Base-by-base conservation (phyloP, 2,329 filamentous ascomycete species). In the Ceratocystis albifundus region DNA sequence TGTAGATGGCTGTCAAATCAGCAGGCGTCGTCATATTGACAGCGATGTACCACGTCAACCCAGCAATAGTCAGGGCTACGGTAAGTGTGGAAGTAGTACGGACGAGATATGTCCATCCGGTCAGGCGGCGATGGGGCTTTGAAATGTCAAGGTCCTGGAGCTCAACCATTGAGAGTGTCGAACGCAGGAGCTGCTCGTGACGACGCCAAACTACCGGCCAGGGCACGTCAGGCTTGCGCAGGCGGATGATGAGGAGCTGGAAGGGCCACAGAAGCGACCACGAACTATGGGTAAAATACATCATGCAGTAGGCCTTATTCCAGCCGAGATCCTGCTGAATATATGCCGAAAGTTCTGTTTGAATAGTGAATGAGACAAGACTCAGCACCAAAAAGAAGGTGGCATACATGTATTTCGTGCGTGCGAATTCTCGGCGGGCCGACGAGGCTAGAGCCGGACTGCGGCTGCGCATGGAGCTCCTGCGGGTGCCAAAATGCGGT, bases 261-360 rank as follows among this genome's bases (percentile, higher is more conserved):
- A 83, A 77, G 0, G 92, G 93, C 90, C 91, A 99, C 28, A 99
- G 81, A 62, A 97, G 77, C 8, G 87, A 76, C 94, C 94, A 99
- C 1, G 91, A 96, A 66, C 93, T 89, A 77, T 99, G 94, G 10
- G 94, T 99, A 70, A 99, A 81, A 77, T 96, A 96, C 81, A 99
- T 84, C 94, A 99, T 99, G 80, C 90, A 96, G 78, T 96, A 99
- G n/a, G 94, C 90, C 79, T 99, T 99, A 77, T 95, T 85, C 94
- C 94, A 99, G 69, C 88, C 86, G 69, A 96, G 77, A 68, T 94
- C 86, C 74, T 93, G 87, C 78, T 97, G 93, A 69, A 99, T 94
- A 77, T 96, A 92, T 8, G 95, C 87, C 10, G 92, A 93, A 65
- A 96, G 90, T 80, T 97, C 93, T 2, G 94, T 97, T 82, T 99